These are phyloP conservation scores for Abrus pulchellus DNA, from an alignment of 306 rosid species.

Conservation along the genomic window DNA sequence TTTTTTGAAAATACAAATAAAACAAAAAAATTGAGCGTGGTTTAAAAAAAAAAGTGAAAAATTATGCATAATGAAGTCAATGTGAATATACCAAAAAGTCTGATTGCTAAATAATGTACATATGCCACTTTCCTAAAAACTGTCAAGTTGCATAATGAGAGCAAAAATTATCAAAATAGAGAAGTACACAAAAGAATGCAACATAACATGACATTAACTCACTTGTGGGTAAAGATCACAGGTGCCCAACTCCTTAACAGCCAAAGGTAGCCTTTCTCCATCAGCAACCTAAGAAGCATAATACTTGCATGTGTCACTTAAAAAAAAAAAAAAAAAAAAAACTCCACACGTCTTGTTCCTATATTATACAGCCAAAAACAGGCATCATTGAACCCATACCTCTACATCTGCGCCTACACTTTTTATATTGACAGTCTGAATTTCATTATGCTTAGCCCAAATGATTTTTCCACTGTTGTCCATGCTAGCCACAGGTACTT, in stretches of 20 bases:
- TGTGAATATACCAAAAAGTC: slow-evolving; percentile 30
- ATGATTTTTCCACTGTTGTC: slow-evolving; percentile 96
- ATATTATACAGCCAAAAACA: slow-evolving; percentile 32
- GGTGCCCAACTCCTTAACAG: slow-evolving; percentile 97
- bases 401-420: slow-evolving; percentile 93
- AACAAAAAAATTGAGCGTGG: background rate
- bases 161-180: slow-evolving; percentile 30
- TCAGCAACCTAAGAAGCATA: slow-evolving; percentile 79
- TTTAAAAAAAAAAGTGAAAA: slow-evolving; percentile 13
- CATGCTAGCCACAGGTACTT: slow-evolving; percentile 98
- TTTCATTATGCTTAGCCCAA: slow-evolving; percentile 99
- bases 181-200: slow-evolving; percentile 34
- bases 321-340: slow-evolving; percentile 25
- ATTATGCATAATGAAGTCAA: slow-evolving; percentile 20
- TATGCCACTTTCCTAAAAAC: slow-evolving; percentile 23
- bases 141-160: slow-evolving; percentile 37
- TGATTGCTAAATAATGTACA: slow-evolving; percentile 31
- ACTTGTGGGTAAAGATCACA: slow-evolving; percentile 99
- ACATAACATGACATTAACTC: slow-evolving; percentile 45
- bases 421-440: slow-evolving; percentile 94
- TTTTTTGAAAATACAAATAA: slow-evolving; percentile 6
- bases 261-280: slow-evolving; percentile 98
- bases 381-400: slow-evolving; percentile 61
- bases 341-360: slow-evolving; percentile 25
- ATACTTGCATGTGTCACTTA: slow-evolving; percentile 36